Conservation (phyloP, 192 early-diverging fungal genomes). For the Coemansia sp. region DNA sequence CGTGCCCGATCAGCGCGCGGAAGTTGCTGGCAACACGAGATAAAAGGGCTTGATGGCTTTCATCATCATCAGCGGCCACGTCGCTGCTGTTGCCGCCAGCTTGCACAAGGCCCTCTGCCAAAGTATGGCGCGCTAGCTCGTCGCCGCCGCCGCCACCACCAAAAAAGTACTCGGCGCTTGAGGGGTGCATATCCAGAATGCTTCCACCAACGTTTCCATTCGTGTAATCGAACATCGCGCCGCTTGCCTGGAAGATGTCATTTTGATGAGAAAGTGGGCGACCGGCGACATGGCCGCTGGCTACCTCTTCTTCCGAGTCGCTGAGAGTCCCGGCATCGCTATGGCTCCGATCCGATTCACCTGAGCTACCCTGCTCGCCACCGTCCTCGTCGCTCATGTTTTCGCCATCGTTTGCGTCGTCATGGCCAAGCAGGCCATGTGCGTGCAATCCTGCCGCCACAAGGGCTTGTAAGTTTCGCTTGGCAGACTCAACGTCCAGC, state of each 20-base stretch:
- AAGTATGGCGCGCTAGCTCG: conserved; percentile 12
- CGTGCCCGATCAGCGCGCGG: conserved; percentile 44
- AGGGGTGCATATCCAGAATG: conserved; percentile 20
- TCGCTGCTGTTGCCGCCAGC: conserved; percentile 12
- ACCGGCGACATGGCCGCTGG: conserved; percentile 3
- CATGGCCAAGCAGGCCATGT: conserved; percentile 37
- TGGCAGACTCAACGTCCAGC: conserved; percentile 51
- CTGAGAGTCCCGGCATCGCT: conserved; percentile 7
- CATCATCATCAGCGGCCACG: neutral
- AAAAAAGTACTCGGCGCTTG: conserved; percentile 1
- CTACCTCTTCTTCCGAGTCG: conserved; percentile 18
- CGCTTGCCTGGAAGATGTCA: neutral
- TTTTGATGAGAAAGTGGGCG: neutral
- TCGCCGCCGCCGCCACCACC: neutral
- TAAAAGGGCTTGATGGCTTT: conserved; percentile 33
- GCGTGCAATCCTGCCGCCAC: conserved; percentile 52
- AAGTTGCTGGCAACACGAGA: conserved; percentile 55
- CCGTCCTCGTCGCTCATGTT: conserved; percentile 21
- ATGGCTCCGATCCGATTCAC: conserved; percentile 14
- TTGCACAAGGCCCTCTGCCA: neutral
- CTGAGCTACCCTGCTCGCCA: neutral
- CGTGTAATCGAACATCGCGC: neutral
- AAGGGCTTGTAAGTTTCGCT: conserved; percentile 52
- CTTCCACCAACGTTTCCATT: neutral
- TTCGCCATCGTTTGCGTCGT: conserved; percentile 16